Evolutionary conservation across 208 protist genomes (phyloP), one percentile per base, ranked within the genome.

Genomic region (Leishmania aethiopica): DNA sequence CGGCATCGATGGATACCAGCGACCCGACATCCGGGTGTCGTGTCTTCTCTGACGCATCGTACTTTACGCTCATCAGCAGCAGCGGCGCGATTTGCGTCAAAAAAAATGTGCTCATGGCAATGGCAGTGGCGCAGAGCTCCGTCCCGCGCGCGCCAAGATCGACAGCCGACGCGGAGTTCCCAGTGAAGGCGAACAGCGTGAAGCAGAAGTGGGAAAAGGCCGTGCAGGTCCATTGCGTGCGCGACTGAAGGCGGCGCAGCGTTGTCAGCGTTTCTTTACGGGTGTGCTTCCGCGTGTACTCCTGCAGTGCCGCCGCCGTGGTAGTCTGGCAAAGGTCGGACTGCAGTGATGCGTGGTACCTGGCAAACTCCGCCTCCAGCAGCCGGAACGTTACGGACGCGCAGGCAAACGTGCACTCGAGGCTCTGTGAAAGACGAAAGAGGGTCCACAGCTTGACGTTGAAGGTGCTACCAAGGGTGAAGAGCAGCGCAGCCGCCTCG

Each of bases 401-500:
- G 66, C 83, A 86, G 13, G 69, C 55, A 51, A 83, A 55, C 10
- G 78, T 83, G 78, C 75, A 62, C 32, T 86, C 78, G 47, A 86
- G 83, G 59, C 83, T 86, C 67, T 83, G 87, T n/a, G 89, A 89
- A 25, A 90, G 79, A 32, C 89, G 89, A 13, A 84, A 88, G 51
- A 77, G 69, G 25, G 81, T 71, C 55, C 64, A 66, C 49, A 89
- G 80, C 80, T 91, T 92, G n/a, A 55, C 35, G 66, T 86, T 87
- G 67, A 85, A 90, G 42, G 85, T 87, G 66, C 72, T 81, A 57
- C 42, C 32, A 45, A 92, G 75, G 0, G 82, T 89, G 35, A 89
- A 83, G 79, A 92, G 70, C n/a, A 92, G 83, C 6, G 77, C 85
- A 1, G 86, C 89, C 22, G 84, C 84, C 79, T 92, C 89, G 59